Evolutionary conservation across 1,284 basidiomycete species (phyloP).

Genomic region (Cutaneotrichosporon spelunceum): DNA sequence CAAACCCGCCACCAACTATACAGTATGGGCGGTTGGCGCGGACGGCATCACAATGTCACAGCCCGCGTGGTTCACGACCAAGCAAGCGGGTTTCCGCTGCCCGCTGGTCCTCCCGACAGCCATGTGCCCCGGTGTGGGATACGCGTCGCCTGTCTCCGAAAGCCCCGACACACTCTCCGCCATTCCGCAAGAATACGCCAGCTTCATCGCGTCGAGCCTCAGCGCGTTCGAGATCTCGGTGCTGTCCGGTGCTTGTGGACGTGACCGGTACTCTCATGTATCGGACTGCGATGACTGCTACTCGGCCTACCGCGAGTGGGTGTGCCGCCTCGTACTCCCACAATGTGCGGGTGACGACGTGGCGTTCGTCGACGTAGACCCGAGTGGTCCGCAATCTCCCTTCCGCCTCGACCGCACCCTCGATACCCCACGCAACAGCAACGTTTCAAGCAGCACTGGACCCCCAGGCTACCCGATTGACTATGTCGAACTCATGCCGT

Average conservation of each 20-base stretch:
- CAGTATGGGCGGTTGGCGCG: constrained; percentile 38
- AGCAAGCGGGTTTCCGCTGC: constrained; percentile 59
- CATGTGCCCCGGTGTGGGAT: constrained; percentile 68
- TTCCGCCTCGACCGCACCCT: constrained; percentile 53
- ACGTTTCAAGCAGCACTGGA: constrained; percentile 9
- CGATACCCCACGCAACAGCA: constrained; percentile 47
- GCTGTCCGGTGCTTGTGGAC: constrained; percentile 65
- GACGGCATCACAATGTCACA: constrained; percentile 27
- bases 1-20: constrained; percentile 42
- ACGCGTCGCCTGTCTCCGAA: constrained; percentile 63
- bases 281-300: constrained; percentile 74
- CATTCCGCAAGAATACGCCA: constrained; percentile 57
- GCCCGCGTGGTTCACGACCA: constrained; percentile 47
- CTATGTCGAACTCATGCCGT: constrained; percentile 68
- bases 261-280: constrained; percentile 74
- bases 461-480: constrained; percentile 31
- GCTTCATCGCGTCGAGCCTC: constrained; percentile 60
- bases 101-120: constrained; percentile 67
- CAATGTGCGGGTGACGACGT: constrained; percentile 58
- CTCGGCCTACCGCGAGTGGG: constrained; percentile 69
- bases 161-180: constrained; percentile 43
- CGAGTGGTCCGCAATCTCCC: constrained; percentile 34
- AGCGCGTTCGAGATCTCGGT: constrained; percentile 71
- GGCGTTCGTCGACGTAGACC: constrained; percentile 34
- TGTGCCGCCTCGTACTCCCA: constrained; percentile 68